Evolutionary conservation across 2,329 filamentous ascomycete genomes (phyloP).

Genomic region (Davidsoniella neocaledoniae): DNA sequence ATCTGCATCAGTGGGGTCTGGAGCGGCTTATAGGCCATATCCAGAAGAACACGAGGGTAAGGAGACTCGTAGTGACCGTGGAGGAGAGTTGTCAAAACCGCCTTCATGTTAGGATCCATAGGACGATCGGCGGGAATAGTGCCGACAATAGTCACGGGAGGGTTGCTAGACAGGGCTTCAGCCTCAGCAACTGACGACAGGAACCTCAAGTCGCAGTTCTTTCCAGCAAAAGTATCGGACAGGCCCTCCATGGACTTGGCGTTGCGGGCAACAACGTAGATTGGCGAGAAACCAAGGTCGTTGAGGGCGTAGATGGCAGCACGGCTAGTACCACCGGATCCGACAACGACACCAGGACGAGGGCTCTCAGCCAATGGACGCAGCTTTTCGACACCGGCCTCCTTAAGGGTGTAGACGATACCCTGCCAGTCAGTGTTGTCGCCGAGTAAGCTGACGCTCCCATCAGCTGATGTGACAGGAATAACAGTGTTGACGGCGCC

Average conservation of each 20-base stretch:
- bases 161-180: constrained; percentile 30
- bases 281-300: constrained; percentile 64
- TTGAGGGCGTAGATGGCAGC: constrained; percentile 82
- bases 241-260: constrained; percentile 50
- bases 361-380: background rate
- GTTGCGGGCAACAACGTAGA: constrained; percentile 75
- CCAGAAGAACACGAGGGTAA: constrained; percentile 45
- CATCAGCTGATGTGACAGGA: constrained; percentile 27
- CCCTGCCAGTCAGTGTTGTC: constrained; percentile 95
- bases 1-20: constrained; percentile 74
- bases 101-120: constrained; percentile 54
- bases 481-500: constrained; percentile 93
- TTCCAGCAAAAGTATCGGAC: constrained; percentile 49
- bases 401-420: constrained; percentile 65
- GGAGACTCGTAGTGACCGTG: constrained; percentile 21
- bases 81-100: constrained; percentile 41
- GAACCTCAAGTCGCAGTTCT: constrained; percentile 51
- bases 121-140: constrained; percentile 82
- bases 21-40: constrained; percentile 91
- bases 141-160: constrained; percentile 57
- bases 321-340: constrained; percentile 79
- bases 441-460: constrained; percentile 37
- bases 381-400: constrained; percentile 40
- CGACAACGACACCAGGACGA: constrained; percentile 59
- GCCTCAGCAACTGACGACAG: constrained; percentile 26